phyloP scores from a whole-genome alignment of 1,284 basidiomycete genomes.

The Irpex sp. region DNA sequence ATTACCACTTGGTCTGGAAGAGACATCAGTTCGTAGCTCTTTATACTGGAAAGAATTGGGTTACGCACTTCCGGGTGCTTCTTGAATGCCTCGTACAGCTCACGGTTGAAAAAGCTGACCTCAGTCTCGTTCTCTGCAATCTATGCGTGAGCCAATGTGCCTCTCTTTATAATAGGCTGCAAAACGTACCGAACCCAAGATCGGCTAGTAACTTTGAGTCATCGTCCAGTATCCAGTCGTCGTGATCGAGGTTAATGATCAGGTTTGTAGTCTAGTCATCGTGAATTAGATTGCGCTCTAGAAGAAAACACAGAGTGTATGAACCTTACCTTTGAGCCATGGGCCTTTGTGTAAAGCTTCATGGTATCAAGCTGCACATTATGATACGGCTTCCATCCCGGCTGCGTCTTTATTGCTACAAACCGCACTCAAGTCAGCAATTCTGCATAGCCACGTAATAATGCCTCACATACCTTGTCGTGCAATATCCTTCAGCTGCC shows the following conservation, averaged over 20 bases:
- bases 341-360: slow-evolving; percentile 93
- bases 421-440: neutral
- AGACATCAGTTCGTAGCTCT: neutral
- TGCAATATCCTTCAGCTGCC: slow-evolving; percentile 69
- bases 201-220: slow-evolving; percentile 61
- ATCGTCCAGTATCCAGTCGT: slow-evolving; percentile 86
- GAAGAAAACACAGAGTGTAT: neutral
- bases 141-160: neutral
- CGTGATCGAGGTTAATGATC: slow-evolving; percentile 93
- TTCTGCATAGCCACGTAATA: slow-evolving; percentile 6
- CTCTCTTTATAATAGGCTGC: neutral
- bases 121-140: slow-evolving; percentile 89
- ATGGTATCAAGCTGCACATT: slow-evolving; percentile 78
- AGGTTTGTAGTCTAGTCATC: slow-evolving; percentile 79
- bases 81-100: slow-evolving; percentile 79
- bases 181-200: slow-evolving; percentile 67
- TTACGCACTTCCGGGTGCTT: slow-evolving; percentile 67
- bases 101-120: slow-evolving; percentile 83
- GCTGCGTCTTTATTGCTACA: slow-evolving; percentile 65
- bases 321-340: slow-evolving; percentile 81
- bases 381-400: slow-evolving; percentile 87
- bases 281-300: neutral
- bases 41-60: neutral
- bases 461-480: slow-evolving; percentile 48
- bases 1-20: slow-evolving; percentile 24